These are phyloP conservation scores for Pugionium cornutum DNA, from an alignment of 345 rosid species.

Conservation along the genomic window DNA sequence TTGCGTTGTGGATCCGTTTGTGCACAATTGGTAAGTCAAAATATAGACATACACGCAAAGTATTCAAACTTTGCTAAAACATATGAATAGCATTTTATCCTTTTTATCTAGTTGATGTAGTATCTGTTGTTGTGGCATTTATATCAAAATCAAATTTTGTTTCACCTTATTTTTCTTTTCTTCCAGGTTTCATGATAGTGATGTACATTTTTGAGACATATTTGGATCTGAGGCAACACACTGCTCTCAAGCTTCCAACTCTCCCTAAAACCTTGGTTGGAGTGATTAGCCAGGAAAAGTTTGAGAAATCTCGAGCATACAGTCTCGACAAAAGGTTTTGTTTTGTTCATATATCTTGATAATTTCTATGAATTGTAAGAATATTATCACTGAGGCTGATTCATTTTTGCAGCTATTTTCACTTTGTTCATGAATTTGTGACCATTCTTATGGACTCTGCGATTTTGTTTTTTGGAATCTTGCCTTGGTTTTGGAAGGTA, in stretches of 20 bases:
- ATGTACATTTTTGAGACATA: constrained; percentile 89
- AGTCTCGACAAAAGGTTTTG: constrained; percentile 93
- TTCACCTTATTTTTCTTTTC: background rate
- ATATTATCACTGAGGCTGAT: constrained; percentile 16
- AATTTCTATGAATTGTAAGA: too few relatives aligned
- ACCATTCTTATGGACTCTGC: constrained; percentile 91
- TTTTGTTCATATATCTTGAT: background rate
- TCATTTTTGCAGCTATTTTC: constrained; percentile 66
- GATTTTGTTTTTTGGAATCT: constrained; percentile 78
- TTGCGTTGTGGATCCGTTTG: too few relatives aligned
- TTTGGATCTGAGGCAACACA: constrained; percentile 82
- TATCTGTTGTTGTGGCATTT: too few relatives aligned
- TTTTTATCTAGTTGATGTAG: constrained; percentile 1
- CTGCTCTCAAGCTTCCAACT: constrained; percentile 76
- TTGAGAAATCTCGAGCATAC: constrained; percentile 86
- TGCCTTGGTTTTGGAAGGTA: constrained; percentile 99
- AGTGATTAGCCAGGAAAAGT: constrained; percentile 89
- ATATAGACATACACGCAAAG: too few relatives aligned
- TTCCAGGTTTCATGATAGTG: constrained; percentile 86
- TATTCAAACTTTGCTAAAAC: too few relatives aligned
- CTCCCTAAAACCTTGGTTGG: constrained; percentile 91
- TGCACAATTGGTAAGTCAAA: too few relatives aligned
- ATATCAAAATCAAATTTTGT: too few relatives aligned
- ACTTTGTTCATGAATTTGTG: constrained; percentile 87
- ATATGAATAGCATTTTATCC: too few relatives aligned